Evolutionary conservation across 2,329 filamentous ascomycete genomes (phyloP).

Genomic region (Penicillium corylophilum): DNA sequence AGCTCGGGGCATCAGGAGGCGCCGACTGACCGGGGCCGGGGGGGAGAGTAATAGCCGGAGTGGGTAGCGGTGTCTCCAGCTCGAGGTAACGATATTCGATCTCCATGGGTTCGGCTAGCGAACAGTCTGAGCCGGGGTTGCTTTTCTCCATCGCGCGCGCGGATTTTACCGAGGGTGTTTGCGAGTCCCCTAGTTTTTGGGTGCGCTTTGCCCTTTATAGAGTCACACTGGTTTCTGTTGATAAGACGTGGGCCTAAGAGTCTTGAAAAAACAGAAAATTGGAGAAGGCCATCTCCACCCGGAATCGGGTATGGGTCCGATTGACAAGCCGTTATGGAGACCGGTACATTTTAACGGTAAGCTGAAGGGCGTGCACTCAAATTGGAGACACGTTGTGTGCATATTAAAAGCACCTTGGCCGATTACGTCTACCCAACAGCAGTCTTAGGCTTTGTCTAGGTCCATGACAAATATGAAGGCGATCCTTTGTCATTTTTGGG

Average conservation of each 20-base stretch:
- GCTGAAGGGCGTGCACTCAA: too few species aligned
- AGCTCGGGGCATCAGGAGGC: constrained; percentile 62
- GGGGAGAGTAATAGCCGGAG: constrained; percentile 35
- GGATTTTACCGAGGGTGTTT: not conserved
- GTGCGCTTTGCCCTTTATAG: not conserved
- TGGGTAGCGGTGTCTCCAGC: constrained; percentile 60
- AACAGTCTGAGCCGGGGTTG: constrained; percentile 11
- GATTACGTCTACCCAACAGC: not conserved
- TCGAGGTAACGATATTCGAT: constrained; percentile 61
- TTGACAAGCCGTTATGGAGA: not conserved
- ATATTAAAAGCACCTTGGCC: too few species aligned
- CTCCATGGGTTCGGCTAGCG: constrained; percentile 22
- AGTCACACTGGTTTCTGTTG: not conserved
- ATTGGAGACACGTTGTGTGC: too few species aligned
- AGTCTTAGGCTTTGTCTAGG: not conserved
- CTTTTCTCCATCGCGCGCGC: constrained; percentile 14
- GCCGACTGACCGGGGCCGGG: constrained; percentile 30
- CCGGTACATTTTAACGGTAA: constrained; percentile 2
- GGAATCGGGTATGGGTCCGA: not conserved
- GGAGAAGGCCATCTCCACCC: constrained; percentile 16
- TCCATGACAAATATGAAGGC: not conserved
- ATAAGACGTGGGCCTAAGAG: constrained; percentile 2
- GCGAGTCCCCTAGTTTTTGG: not conserved
- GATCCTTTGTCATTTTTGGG: not conserved
- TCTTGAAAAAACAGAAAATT: constrained; percentile 11